These are phyloP conservation scores for Pseudogymnoascus sp. DNA, from an alignment of 2,329 filamentous ascomycete species.

Conservation along the genomic window DNA sequence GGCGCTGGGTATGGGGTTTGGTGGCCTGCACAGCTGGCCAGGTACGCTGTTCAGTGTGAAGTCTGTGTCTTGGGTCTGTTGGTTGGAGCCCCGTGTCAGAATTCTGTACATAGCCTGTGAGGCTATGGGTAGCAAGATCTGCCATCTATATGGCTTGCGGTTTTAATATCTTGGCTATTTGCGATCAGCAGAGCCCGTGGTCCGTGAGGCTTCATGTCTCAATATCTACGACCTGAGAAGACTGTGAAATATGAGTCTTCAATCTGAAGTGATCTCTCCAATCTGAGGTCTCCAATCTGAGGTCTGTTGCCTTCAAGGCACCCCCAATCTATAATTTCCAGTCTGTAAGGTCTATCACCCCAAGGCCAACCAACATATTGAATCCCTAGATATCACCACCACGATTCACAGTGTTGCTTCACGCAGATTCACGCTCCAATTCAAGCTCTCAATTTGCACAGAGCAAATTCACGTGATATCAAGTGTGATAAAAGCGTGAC, in stretches of 20 bases:
- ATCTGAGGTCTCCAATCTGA: not conserved
- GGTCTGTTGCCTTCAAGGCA: not conserved
- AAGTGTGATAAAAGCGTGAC: not conserved
- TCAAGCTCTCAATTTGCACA: not conserved
- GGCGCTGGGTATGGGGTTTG: not conserved
- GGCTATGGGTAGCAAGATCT: conserved; percentile 1
- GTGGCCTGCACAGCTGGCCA: not conserved
- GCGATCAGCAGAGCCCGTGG: not conserved
- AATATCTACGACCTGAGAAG: not conserved
- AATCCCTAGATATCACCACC: not conserved
- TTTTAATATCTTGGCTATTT: not conserved
- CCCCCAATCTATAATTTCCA: not conserved
- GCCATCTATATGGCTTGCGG: not conserved
- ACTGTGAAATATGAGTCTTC: not conserved
- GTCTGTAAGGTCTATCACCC: not conserved
- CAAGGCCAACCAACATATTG: not conserved
- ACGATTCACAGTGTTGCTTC: not conserved
- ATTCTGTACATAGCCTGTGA: not conserved
- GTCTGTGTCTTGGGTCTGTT: not conserved
- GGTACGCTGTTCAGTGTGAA: not conserved
- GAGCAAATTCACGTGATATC: not conserved
- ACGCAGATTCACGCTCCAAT: not conserved
- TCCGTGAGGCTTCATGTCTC: conserved; percentile 1
- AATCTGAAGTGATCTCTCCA: not conserved
- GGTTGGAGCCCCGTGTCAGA: not conserved